These are phyloP conservation scores for Trichophyton mentagrophytes DNA, from an alignment of 2,329 filamentous ascomycete species.

Conservation along the genomic window DNA sequence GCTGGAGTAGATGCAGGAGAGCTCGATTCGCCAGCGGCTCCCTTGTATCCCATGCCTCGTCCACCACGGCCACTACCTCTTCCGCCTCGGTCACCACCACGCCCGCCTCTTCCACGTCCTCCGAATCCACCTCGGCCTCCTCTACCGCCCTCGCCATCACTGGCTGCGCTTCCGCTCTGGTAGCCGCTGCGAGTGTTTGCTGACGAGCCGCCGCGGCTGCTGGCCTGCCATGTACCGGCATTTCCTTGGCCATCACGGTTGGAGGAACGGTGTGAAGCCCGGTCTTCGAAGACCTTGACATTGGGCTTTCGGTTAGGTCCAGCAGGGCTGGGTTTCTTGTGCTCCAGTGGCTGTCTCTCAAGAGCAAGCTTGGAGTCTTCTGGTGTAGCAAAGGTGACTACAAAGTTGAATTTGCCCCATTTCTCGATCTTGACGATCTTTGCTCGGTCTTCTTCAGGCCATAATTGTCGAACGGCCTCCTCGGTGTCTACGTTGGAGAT, in stretches of 20 bases:
- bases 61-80: slow-evolving; percentile 45
- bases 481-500: slow-evolving; percentile 75
- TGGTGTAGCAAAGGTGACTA: slow-evolving; percentile 67
- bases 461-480: slow-evolving; percentile 69
- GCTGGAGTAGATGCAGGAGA: slow-evolving; percentile 7
- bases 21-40: slow-evolving; percentile 7
- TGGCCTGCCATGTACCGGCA: slow-evolving; percentile 44
- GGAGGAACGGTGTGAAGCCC: slow-evolving; percentile 37
- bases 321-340: slow-evolving; percentile 54
- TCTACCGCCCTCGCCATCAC: slow-evolving; percentile 58
- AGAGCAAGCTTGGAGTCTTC: slow-evolving; percentile 75
- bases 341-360: slow-evolving; percentile 58
- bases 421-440: slow-evolving; percentile 66
- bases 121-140: slow-evolving; percentile 49
- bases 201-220: slow-evolving; percentile 51
- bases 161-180: slow-evolving; percentile 63
- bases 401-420: slow-evolving; percentile 58
- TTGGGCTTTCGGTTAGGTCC: slow-evolving; percentile 67
- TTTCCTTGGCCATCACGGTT: slow-evolving; percentile 26
- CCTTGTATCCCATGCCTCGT: slow-evolving; percentile 36
- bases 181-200: slow-evolving; percentile 60
- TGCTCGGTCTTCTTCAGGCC: slow-evolving; percentile 65
- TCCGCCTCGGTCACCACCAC: slow-evolving; percentile 43
- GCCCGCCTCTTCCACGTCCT: slow-evolving; percentile 39
- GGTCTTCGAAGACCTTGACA: slow-evolving; percentile 70